These are phyloP conservation scores for Lactarius vividus DNA, from an alignment of 768 basidiomycete genomes.

Conservation along the genomic window DNA sequence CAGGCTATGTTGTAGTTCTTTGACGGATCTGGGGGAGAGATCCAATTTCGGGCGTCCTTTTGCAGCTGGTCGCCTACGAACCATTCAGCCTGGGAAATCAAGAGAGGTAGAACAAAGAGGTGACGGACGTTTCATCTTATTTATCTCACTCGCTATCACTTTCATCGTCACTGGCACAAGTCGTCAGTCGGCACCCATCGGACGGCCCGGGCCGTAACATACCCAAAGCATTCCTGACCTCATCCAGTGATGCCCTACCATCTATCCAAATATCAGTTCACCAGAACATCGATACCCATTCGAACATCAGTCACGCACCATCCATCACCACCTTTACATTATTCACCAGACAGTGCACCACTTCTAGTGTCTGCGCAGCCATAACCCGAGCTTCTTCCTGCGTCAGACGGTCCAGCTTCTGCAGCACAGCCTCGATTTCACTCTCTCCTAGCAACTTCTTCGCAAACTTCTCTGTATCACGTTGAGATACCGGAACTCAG, in stretches of 20 bases:
- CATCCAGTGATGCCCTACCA: background rate
- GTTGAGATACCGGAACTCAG: background rate
- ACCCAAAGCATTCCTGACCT: background rate
- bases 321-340: background rate
- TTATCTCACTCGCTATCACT: background rate
- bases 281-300: background rate
- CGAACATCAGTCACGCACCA: background rate
- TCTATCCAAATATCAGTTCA: background rate
- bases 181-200: background rate
- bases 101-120: no score
- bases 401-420: background rate
- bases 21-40: background rate
- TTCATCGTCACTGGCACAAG: background rate
- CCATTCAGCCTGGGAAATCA: background rate
- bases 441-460: background rate
- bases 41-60: background rate
- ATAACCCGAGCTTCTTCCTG: background rate
- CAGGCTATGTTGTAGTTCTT: background rate
- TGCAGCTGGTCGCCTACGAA: background rate
- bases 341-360: background rate
- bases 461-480: background rate
- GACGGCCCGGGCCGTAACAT: background rate
- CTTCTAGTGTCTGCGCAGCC: background rate
- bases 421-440: background rate
- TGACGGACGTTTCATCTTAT: constrained; percentile 3